A percentile compares a stretch with the other conserved stretches of the same genome.
Conservation (phyloP, 2,329 filamentous ascomycete genomes). For the Aspergillus brasiliensis region DNA sequence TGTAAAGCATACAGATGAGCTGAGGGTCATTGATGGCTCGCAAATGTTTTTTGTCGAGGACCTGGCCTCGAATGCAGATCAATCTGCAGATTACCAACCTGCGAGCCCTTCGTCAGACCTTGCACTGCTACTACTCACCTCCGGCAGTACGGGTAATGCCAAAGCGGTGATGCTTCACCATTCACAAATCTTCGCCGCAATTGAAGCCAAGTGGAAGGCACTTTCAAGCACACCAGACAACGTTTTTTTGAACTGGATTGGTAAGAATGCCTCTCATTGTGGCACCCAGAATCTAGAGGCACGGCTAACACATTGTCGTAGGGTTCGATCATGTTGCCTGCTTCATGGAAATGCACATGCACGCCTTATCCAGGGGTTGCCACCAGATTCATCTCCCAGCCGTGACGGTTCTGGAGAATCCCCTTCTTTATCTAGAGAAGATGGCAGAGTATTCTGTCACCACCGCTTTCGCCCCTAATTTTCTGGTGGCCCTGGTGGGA, state of each 20-base stretch:
- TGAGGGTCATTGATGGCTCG: neutral
- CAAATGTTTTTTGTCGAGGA: neutral
- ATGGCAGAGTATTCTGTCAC: slow-evolving; percentile 39
- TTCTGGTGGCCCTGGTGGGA: slow-evolving; percentile 23
- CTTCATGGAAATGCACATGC: slow-evolving; percentile 56
- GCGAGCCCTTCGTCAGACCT: slow-evolving; percentile 16
- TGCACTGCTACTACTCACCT: slow-evolving; percentile 55
- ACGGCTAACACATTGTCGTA: neutral
- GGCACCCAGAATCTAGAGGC: neutral
- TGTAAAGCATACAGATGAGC: neutral
- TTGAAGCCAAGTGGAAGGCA: slow-evolving; percentile 42
- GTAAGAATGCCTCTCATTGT: slow-evolving; percentile 9
- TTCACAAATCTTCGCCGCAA: slow-evolving; percentile 45
- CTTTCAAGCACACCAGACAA: slow-evolving; percentile 32
- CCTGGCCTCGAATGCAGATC: neutral
- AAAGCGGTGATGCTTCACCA: slow-evolving; percentile 54
- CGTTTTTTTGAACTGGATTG: slow-evolving; percentile 54
- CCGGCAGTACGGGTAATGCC: slow-evolving; percentile 54
- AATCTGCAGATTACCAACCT: neutral
- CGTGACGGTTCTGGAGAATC: slow-evolving; percentile 30
- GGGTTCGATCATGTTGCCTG: slow-evolving; percentile 57
- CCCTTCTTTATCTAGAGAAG: slow-evolving; percentile 44
- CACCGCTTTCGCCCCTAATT: slow-evolving; percentile 31
- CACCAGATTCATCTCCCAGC: slow-evolving; percentile 26
- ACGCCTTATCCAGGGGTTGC: slow-evolving; percentile 38